Evolutionary conservation across 352 stramenopile species (phyloP).

Genomic region (Globisporangium lucens): DNA sequence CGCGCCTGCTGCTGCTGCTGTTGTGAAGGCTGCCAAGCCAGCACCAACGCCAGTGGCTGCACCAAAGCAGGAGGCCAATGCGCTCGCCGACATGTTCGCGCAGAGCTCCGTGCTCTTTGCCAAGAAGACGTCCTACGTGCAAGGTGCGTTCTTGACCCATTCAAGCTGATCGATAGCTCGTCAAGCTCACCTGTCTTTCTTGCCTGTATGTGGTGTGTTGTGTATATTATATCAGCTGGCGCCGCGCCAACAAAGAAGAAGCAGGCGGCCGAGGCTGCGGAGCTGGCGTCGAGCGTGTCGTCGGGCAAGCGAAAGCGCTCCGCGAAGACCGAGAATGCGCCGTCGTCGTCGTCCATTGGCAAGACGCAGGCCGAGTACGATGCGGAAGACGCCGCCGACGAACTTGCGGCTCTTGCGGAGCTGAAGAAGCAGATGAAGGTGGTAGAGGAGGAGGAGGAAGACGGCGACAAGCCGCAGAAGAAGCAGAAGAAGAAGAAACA

Average conservation of each 20-base stretch:
- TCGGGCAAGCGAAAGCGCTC: conserved; percentile 19
- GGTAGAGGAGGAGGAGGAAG: conserved; percentile 6
- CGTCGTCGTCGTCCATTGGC: background rate
- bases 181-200: background rate
- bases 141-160: background rate
- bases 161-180: background rate
- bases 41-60: conserved; percentile 18
- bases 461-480: conserved; percentile 22
- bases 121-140: conserved; percentile 62
- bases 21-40: conserved; percentile 14
- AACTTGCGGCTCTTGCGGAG: conserved; percentile 9
- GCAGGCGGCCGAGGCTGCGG: conserved; percentile 11
- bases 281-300: background rate
- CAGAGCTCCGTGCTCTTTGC: conserved; percentile 56
- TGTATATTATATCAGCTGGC: background rate
- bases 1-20: background rate
- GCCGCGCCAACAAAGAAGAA: background rate
- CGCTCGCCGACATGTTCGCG: conserved; percentile 53
- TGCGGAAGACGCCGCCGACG: background rate
- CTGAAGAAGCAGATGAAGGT: conserved; percentile 24
- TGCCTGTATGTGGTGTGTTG: background rate
- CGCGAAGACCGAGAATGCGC: conserved; percentile 5
- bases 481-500: conserved; percentile 41
- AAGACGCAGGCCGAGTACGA: conserved; percentile 16
- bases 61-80: conserved; percentile 20